Evolutionary conservation across 2,329 filamentous ascomycete genomes (phyloP), one percentile per base, ranked within the genome.

Genomic region (Xylaria arbuscula): DNA sequence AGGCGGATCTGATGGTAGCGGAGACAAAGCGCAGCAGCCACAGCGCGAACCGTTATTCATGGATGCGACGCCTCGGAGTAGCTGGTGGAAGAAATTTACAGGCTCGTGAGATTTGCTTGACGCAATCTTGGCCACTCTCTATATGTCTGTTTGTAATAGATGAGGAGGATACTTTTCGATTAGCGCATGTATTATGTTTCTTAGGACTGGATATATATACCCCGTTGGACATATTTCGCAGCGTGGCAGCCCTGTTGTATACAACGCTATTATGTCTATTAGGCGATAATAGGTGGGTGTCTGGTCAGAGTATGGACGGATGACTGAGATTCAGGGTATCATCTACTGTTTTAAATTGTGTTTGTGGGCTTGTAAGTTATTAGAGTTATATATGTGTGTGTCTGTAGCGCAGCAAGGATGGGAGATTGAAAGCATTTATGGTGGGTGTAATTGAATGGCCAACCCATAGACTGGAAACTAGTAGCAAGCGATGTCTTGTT

Each of bases 41-140:
- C 79, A 79, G 22, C 82, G 83, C 22, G 78, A 79, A 48, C 80
- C 81, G 22, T 74, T 81, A 24, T 82, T 83, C 59, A 80, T 81
- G 70, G 84, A 86, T 64, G 70, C 80, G 11, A 81, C 84, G 13
- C 86, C 86, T 22, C 81, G 85, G 66, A 87, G 83, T 69, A 88
- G 86, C 71, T 88, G 87, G 87, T 89, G 87, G 87, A 86, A 81
- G 79, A 88, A 88, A 80, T 77, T 88, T 61, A 84, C 83, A 6
- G 82, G 83, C 45, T 64, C 64, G 28, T 75, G 42, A 71, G 62
- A 51, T 5, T 9, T 28, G 6, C 36, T n/a, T 7, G 34, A 17
- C 56, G 50, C 24, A 40, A 42, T 40, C 15, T 62, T 17, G 32
- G 22, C 22, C 17, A 24, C 19, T 34, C 19, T 34, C 17, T 15